A percentile compares a stretch with the other conserved stretches of the same genome.
Conservation (phyloP, 305 asterid genomes). For the Lippia alba region DNA sequence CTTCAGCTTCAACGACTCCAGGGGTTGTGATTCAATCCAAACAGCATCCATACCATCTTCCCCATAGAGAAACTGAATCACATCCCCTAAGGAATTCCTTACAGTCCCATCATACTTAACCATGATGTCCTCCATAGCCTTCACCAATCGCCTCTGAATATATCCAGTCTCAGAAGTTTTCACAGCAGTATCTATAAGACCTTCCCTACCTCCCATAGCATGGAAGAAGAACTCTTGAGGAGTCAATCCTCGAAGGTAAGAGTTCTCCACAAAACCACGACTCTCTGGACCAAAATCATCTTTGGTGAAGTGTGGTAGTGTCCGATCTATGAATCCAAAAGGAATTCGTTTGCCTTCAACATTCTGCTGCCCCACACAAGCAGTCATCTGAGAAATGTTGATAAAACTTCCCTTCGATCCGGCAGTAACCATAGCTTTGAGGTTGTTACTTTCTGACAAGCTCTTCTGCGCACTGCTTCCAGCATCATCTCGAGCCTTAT, state of each 20-base stretch:
- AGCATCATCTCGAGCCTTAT: conserved; percentile 99
- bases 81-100: conserved; percentile 95
- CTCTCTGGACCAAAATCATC: conserved; percentile 98
- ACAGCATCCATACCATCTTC: conserved; percentile 99
- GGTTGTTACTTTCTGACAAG: conserved; percentile 94
- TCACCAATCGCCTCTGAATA: conserved; percentile 93
- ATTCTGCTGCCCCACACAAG: conserved; percentile 99
- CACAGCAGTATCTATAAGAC: conserved; percentile 98
- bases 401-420: conserved; percentile 99
- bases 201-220: conserved; percentile 99
- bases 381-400: conserved; percentile 99
- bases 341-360: conserved; percentile 99
- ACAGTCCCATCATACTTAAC: conserved; percentile 99
- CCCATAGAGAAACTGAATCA: conserved; percentile 96
- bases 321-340: conserved; percentile 86
- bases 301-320: conserved; percentile 92
- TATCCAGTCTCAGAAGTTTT: conserved; percentile 99
- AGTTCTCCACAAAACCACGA: conserved; percentile 99
- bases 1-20: conserved; percentile 91
- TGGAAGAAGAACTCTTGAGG: conserved; percentile 99
- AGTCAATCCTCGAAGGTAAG: conserved; percentile 92
- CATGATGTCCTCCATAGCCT: conserved; percentile 99
- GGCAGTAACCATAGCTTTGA: conserved; percentile 99
- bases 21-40: conserved; percentile 95
- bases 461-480: conserved; percentile 99